Base-by-base conservation (phyloP, 106 monocot species). In the Dendrobium catenatum region DNA sequence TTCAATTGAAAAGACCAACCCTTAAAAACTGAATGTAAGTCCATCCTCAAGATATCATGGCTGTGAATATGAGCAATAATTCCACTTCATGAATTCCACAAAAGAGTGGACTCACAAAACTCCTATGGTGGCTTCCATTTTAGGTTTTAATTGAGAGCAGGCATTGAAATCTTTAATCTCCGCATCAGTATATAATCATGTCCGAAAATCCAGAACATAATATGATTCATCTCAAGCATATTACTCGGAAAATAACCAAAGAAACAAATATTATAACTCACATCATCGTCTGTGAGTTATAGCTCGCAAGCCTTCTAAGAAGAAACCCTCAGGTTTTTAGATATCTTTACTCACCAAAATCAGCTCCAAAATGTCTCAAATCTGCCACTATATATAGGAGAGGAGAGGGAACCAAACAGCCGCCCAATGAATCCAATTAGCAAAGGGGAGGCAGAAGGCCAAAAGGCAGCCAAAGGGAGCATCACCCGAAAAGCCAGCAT, bases 271-370 rank as follows among this genome's bases (percentile, higher is more conserved):
- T 29, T 78, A 83, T 76, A 81, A 24, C 95, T 89, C 68, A 99
- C 98, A 81, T 99, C 95, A 48, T 95, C 95, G 67, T 99, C 98
- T n/a, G 94, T n/a, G n/a, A n/a, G n/a, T n/a, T n/a, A n/a, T 31
- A 31, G 31, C 31, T 31, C 31, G 31, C 31, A 31, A 31, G 31
- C 1, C 31, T 31, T 31, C 31, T 31, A 31, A 31, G 31, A 31
- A 31, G 31, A 31, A 31, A 31, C 31, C 31, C 31, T 31, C 31
- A 31, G 31, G 31, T 31, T 31, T 31, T 31, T 31, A 31, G 31
- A 31, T 31, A 31, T 31, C 1, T 31, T 31, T 31, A 31, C 31
- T 31, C 31, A 31, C 31, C 1, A 31, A 31, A 31, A 31, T 31
- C 31, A 31, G 31, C 31, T 1, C 1, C 31, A 31, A 31, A 31